Evolutionary conservation across 495 filamentous ascomycete species (phyloP), one percentile per base, ranked within the genome.

Genomic region (Bathelium albidoporum): DNA sequence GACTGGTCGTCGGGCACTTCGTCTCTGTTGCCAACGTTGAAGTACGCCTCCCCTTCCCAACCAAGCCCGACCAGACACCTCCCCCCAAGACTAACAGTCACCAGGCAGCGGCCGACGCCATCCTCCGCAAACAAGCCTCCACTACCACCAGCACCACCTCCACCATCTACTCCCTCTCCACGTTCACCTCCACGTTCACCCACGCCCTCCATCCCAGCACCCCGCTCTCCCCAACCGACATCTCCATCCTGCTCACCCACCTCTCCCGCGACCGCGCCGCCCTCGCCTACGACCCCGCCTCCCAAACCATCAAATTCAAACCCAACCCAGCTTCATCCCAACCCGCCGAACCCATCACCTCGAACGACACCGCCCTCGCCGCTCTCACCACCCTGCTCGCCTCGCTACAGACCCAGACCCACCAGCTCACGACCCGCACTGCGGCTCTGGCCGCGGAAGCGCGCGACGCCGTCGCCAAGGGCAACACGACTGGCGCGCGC

Each of bases 361-460:
- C 82, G 29, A 83, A 93, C 66, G 95, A 98, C 74, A 80, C 77
- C 7, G 87, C 89, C 0, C 88, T 97, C 62, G 90, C 90, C 31
- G 67, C 77, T 0, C 71, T 89, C 1, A 75, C 71, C 29, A 71
- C 74, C 11, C 78, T 80, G 7, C 78, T 92, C 24, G 80, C 82
- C 5, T 76, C 79, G 34, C 77, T 97, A 7, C 59, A 64, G 18
- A 49, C 68, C 0, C 71, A 75, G 41, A 66, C 72, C 60, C 10
- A 66, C 0, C 16, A 53, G 1, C 67, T 76, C 22, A 76, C 79
- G 22, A 64, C 72, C 1, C 81, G 84, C 12, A 77, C 88, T 60
- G 70, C 69, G 0, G 74, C 73, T 20, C 72, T 82, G 14, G 81
- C 78, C 32, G 49, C 66, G n/a, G 78, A 73, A 18, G 91, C 90